Base-by-base conservation (phyloP, 148 eudicot species). In the Rhododendron henanense region DNA sequence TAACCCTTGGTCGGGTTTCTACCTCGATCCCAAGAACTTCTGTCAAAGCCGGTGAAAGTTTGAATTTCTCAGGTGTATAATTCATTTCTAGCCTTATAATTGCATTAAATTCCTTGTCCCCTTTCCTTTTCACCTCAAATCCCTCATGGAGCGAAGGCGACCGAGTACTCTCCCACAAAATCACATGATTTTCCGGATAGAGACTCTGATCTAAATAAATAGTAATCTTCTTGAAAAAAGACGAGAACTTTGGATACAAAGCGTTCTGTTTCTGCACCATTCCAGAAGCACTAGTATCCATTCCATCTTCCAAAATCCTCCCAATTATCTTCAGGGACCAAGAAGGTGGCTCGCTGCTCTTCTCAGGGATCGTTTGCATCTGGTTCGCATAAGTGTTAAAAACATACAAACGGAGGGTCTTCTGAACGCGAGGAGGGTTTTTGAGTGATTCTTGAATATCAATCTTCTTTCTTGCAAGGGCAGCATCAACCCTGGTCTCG, bases 241-340 rank as follows among this genome's bases (percentile, higher is more conserved):
- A 90, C 8, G 99, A 97, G 84, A 97, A 94, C 88, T 95, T 94
- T 14, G 99, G 98, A 79, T 89, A 84, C 11, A 87, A 81, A 84
- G 35, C 59, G 19, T 83, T 89, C 19, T 87, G 69, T 77, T 82
- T 90, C 51, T 85, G 78, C 53, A 81, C 81, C 53, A 73, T 19
- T 31, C 87, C 90, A 14, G 86, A 69, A 16, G 90, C 80, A 69
- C 50, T 73, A 61, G 94, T 84, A 86, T 84, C 92, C 47, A 37
- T 85, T 51, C 90, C 93, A 80, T 91, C 92, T 74, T 95, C 98
- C 89, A 97, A 87, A 71, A 97, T 86, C 89, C 90, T 93, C 74
- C 99, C 99, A 50, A 91, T 89, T 74, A 97, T 93, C 91, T 93
- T 94, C 48, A 97, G 93, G 2, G 98, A 94, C 99, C 99, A 97